Percentiles rank a stretch among this genome's conserved stretches.
phyloP scores from a whole-genome alignment of 192 early-diverging fungal genomes.

The Coemansia sp. region DNA sequence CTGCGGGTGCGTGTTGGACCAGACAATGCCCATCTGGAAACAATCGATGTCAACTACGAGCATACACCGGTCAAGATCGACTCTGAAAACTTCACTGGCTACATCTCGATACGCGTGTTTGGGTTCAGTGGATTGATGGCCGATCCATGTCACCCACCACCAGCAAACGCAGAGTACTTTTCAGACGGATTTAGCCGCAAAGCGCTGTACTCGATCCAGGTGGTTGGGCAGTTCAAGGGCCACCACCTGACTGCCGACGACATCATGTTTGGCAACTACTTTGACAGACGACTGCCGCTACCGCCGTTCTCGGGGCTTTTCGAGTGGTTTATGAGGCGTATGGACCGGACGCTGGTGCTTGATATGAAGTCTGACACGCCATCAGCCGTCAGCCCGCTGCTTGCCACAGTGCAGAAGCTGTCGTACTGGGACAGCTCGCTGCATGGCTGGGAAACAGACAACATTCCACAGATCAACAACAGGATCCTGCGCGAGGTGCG shows the following conservation, averaged over 20 bases:
- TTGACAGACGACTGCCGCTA: slow-evolving; percentile 51
- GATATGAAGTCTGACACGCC: slow-evolving; percentile 56
- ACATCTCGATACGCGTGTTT: slow-evolving; percentile 52
- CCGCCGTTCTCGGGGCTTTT: slow-evolving; percentile 55
- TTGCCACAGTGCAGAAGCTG: slow-evolving; percentile 53
- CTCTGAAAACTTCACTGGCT: slow-evolving; percentile 44
- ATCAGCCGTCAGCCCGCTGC: slow-evolving; percentile 49
- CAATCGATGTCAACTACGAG: slow-evolving; percentile 56
- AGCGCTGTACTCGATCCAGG: slow-evolving; percentile 55
- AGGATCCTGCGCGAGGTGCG: slow-evolving; percentile 50
- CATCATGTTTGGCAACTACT: slow-evolving; percentile 58
- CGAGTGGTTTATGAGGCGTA: slow-evolving; percentile 57
- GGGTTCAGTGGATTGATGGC: slow-evolving; percentile 53
- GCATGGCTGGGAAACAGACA: slow-evolving; percentile 33
- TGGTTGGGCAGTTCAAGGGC: slow-evolving; percentile 46
- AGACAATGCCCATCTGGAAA: slow-evolving; percentile 43
- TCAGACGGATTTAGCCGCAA: slow-evolving; percentile 53
- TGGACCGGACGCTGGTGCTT: slow-evolving; percentile 53
- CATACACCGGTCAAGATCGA: slow-evolving; percentile 50
- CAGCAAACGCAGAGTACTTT: slow-evolving; percentile 48
- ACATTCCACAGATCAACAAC: slow-evolving; percentile 53
- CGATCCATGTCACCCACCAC: slow-evolving; percentile 54
- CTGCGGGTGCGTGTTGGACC: slow-evolving; percentile 53
- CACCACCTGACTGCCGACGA: slow-evolving; percentile 45
- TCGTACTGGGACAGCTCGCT: slow-evolving; percentile 52